Evolutionary conservation across 2,329 filamentous ascomycete genomes (phyloP), one percentile per base, ranked within the genome.

Genomic region (Aspergillus pseudotamarii): DNA sequence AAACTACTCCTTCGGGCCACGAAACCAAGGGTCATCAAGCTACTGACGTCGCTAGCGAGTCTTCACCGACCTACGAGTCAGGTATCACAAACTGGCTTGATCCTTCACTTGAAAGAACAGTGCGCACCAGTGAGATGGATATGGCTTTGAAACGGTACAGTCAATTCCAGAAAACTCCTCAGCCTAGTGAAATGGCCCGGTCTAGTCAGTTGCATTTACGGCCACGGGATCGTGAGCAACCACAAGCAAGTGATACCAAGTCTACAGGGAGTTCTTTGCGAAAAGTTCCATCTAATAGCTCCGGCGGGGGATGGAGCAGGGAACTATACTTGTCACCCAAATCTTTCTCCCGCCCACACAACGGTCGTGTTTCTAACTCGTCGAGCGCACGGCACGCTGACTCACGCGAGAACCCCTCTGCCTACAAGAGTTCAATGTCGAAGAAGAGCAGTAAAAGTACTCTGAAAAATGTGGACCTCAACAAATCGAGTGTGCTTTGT

Each of bases 401-500:
- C 21, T 38, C 63, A 45, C 60, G 55, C 57, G 67, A 59, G 67
- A 67, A 16, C 55, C 59, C 5, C 62, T 64, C 57, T 12, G 64
- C 60, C 48, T 61, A 61, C 5, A 74, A 73, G 59, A 69, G 64
- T 26, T 59, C 65, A 1, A 56, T 77, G 58, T 74, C 73, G 0
- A 78, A 76, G 60, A 80, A 79, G 64, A 78, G 74, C 55, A 78
- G 78, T 65, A 76, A 71, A 61, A 76, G 70, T 43, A 76, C 75
- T 6, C 64, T 81, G 66, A 74, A 73, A 48, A 75, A 75, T 36
- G 72, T 71, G 14, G 79, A 84, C 64, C 72, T 84, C 28, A 77
- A 78, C 50, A 75, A 78, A 16, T 78, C 78, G 9, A 84, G 82
- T 64, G 74, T 83, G 12, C 77, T 84, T 11, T 81, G 78, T 57